phyloP scores from a whole-genome alignment of 2,329 filamentous ascomycete genomes.

The Beauveria brongniartii region DNA sequence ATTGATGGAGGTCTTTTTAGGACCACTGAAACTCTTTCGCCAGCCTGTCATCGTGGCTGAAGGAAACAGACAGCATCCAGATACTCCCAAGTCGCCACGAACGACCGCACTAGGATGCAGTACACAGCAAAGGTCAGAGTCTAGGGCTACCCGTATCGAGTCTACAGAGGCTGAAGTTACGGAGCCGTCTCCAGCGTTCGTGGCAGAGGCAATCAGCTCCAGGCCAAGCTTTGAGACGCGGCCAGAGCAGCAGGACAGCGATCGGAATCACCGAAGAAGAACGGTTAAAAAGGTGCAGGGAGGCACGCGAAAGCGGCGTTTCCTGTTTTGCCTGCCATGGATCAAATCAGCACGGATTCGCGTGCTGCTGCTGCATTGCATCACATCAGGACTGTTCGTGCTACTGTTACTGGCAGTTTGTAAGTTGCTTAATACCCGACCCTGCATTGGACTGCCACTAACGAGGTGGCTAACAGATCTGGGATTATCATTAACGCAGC shows the following conservation, averaged over 20 bases:
- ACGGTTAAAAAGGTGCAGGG: not conserved
- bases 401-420: slow-evolving; percentile 54
- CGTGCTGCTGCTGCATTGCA: slow-evolving; percentile 48
- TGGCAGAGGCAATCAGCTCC: not conserved
- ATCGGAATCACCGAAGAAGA: not conserved
- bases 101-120: too few relatives aligned
- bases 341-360: slow-evolving; percentile 46
- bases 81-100: slow-evolving; percentile 10
- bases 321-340: slow-evolving; percentile 48
- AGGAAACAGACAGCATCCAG: slow-evolving; percentile 20
- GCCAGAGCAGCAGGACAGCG: not conserved
- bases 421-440: slow-evolving; percentile 34
- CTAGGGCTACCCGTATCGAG: slow-evolving; percentile 13
- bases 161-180: not conserved
- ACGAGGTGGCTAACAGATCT: slow-evolving; percentile 49
- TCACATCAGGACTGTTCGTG: slow-evolving; percentile 58
- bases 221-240: not conserved
- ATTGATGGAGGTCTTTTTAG: not conserved
- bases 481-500: slow-evolving; percentile 58
- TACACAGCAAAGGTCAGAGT: not conserved
- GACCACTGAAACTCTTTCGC: not conserved
- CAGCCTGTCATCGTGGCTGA: not conserved
- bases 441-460: not conserved
- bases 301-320: slow-evolving; percentile 24
- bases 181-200: not conserved